A percentile compares a stretch with the other conserved stretches of the same genome.
These are phyloP conservation scores for Entomortierella chlamydospora DNA, from an alignment of 192 early-diverging fungal genomes.

Conservation along the genomic window DNA sequence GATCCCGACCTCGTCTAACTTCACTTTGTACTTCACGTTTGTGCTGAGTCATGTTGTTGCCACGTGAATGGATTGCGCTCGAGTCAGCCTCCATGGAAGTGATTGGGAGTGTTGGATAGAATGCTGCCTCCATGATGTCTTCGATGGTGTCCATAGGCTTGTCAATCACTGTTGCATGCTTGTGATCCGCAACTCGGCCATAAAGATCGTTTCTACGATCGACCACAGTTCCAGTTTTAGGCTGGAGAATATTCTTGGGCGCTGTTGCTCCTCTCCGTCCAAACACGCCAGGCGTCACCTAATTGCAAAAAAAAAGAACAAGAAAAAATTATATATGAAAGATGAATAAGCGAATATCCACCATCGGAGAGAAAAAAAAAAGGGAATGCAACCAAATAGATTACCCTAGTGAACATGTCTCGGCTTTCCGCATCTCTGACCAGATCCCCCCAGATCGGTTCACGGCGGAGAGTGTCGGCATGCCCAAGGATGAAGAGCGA, in stretches of 20 bases:
- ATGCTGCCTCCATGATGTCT: conserved; percentile 12
- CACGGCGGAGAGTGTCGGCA: conserved; percentile 65
- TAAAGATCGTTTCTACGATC: conserved; percentile 26
- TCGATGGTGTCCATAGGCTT: conserved; percentile 24
- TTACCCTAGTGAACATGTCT: conserved; percentile 49
- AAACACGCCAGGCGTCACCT: conserved; percentile 30
- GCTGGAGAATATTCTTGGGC: conserved; percentile 23
- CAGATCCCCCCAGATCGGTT: conserved; percentile 79
- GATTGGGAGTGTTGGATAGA: conserved; percentile 21
- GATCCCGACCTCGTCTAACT: not conserved
- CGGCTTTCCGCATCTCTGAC: conserved; percentile 74
- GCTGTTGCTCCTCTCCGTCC: conserved; percentile 16
- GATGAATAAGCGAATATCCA: too few relatives aligned
- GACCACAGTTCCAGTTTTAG: not conserved
- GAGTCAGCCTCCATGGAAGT: not conserved
- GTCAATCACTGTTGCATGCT: conserved; percentile 16
- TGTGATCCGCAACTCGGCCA: conserved; percentile 8
- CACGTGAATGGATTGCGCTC: not conserved
- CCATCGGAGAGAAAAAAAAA: too few relatives aligned
- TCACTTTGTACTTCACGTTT: not conserved
- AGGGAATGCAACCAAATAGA: too few relatives aligned
- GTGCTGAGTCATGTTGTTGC: not conserved
- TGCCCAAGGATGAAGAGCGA: conserved; percentile 89
- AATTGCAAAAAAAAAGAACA: not conserved
- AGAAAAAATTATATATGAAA: too few relatives aligned